Conservation (phyloP, 164 flowering plant genomes). For the Umbilicus rupestris region DNA sequence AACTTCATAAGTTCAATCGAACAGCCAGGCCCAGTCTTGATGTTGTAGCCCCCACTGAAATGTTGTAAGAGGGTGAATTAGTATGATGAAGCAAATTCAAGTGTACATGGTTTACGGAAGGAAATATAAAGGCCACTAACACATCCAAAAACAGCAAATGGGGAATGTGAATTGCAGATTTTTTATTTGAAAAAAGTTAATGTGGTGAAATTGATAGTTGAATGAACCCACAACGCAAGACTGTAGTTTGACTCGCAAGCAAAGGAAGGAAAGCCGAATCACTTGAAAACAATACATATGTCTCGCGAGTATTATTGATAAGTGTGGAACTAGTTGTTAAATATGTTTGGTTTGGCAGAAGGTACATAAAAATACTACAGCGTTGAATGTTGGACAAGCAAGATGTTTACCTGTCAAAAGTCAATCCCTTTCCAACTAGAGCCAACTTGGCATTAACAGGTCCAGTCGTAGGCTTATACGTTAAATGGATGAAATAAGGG, state of each 20-base stretch:
- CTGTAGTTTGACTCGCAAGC: too few species aligned
- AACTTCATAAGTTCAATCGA: conserved; percentile 81
- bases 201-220: too few species aligned
- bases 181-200: too few species aligned
- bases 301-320: too few species aligned
- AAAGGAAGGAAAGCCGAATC: too few species aligned
- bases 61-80: not conserved
- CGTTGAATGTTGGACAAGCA: not conserved
- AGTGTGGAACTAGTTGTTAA: too few species aligned
- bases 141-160: too few species aligned
- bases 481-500: conserved; percentile 80
- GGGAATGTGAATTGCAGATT: too few species aligned
- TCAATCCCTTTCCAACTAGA: conserved; percentile 83
- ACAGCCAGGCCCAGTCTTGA: conserved; percentile 86
- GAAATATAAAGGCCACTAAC: too few species aligned
- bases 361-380: not conserved
- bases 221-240: too few species aligned
- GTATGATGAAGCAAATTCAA: not conserved
- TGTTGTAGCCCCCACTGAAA: conserved; percentile 93
- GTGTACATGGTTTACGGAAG: not conserved
- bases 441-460: conserved; percentile 61
- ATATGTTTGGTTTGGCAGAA: not conserved
- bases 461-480: conserved; percentile 72
- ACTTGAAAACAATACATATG: too few species aligned
- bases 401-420: not conserved